Conservation (phyloP, 2,329 filamentous ascomycete species). For the Colletotrichum melonis region DNA sequence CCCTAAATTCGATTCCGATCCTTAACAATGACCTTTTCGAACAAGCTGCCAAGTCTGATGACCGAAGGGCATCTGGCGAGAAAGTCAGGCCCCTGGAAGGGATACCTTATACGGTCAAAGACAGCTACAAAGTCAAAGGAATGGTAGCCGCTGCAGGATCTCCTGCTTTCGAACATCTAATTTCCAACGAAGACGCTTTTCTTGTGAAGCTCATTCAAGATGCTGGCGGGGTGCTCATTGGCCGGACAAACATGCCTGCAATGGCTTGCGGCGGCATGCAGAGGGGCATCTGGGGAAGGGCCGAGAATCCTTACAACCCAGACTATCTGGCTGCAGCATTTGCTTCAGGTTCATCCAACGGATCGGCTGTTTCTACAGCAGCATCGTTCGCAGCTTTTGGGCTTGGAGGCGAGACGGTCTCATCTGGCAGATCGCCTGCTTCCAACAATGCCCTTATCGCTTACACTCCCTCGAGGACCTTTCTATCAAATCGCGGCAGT, state of each 20-base stretch:
- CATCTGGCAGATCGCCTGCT: slow-evolving; percentile 52
- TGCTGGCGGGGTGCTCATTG: slow-evolving; percentile 62
- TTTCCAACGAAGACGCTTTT: slow-evolving; percentile 63
- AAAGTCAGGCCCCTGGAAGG: no score
- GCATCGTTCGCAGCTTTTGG: slow-evolving; percentile 62
- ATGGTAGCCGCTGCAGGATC: slow-evolving; percentile 66
- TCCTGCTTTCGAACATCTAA: slow-evolving; percentile 61
- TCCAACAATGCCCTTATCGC: no score
- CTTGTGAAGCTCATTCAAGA: slow-evolving; percentile 58
- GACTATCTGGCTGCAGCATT: slow-evolving; percentile 63
- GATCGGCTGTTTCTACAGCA: slow-evolving; percentile 59
- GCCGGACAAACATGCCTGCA: slow-evolving; percentile 68
- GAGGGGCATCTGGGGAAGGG: slow-evolving; percentile 61
- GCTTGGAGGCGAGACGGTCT: slow-evolving; percentile 63
- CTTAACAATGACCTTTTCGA: no score
- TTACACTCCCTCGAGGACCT: slow-evolving; percentile 58
- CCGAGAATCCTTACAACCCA: slow-evolving; percentile 63
- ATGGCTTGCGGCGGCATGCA: slow-evolving; percentile 68
- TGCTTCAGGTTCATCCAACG: slow-evolving; percentile 65
- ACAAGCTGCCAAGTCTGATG: no score
- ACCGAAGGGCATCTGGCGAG: no score
- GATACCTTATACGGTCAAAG: no score
- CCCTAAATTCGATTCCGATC: no score
- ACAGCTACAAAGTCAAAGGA: slow-evolving; percentile 56
- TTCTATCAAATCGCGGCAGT: slow-evolving; percentile 59